Evolutionary conservation across 1,284 basidiomycete species (phyloP).

Genomic region (Hypsizygus ulmarius): DNA sequence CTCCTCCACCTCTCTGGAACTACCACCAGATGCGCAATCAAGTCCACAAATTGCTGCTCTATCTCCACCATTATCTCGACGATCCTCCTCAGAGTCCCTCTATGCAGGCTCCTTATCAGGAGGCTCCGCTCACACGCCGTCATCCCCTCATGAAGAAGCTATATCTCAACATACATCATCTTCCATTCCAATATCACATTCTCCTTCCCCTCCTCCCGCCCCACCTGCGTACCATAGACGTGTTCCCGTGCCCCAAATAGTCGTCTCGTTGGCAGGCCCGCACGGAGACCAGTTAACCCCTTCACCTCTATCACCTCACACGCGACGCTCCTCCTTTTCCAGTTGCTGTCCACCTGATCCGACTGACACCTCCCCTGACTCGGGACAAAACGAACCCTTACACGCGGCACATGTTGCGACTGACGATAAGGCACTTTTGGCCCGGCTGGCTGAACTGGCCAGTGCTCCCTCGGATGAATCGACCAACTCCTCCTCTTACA

Average conservation of each 20-base stretch:
- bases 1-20: constrained; percentile 22
- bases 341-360: constrained; percentile 3
- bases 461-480: constrained; percentile 49
- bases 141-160: constrained; percentile 2
- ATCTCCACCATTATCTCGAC: constrained; percentile 12
- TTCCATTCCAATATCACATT: constrained; percentile 1
- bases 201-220: constrained; percentile 13
- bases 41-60: constrained; percentile 4
- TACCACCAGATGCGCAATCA: constrained; percentile 7
- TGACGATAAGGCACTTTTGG: constrained; percentile 68
- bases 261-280: constrained; percentile 14
- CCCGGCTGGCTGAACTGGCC: constrained; percentile 51
- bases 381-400: constrained; percentile 2
- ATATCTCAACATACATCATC: not conserved
- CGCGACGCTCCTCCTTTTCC: not conserved
- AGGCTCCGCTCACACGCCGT: not conserved
- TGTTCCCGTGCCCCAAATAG: constrained; percentile 19
- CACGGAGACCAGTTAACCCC: not conserved
- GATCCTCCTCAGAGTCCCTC: constrained; percentile 17
- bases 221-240: constrained; percentile 36
- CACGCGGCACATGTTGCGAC: constrained; percentile 66
- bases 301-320: constrained; percentile 1
- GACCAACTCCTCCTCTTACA: constrained; percentile 9
- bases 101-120: constrained; percentile 1
- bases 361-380: not conserved